phyloP scores from a whole-genome alignment of 768 basidiomycete genomes.

The Boletus pseudopeckii region DNA sequence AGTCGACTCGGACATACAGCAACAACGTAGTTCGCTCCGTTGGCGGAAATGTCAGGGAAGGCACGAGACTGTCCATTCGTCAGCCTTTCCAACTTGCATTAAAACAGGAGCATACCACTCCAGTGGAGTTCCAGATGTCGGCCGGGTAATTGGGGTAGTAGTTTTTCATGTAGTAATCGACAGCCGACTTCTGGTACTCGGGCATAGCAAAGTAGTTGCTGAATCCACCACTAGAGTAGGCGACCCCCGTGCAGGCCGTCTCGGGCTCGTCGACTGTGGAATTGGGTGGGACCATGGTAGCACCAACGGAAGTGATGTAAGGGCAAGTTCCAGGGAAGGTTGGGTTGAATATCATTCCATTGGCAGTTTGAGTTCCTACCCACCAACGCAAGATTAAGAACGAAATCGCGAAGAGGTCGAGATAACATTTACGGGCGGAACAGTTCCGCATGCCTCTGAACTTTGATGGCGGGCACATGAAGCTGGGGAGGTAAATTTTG shows the following conservation, averaged over 20 bases:
- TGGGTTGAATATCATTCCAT: slow-evolving; percentile 38
- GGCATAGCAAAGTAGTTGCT: slow-evolving; percentile 43
- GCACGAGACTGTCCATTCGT: slow-evolving; percentile 34
- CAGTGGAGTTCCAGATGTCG: slow-evolving; percentile 27
- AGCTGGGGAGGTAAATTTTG: neutral
- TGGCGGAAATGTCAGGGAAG: slow-evolving; percentile 37
- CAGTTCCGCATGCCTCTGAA: slow-evolving; percentile 37
- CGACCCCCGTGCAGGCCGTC: slow-evolving; percentile 27
- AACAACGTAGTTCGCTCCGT: slow-evolving; percentile 34
- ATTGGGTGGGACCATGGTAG: slow-evolving; percentile 41
- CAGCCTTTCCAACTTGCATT: slow-evolving; percentile 27
- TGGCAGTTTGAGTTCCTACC: slow-evolving; percentile 24
- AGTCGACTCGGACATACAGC: slow-evolving; percentile 10
- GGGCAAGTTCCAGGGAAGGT: slow-evolving; percentile 44
- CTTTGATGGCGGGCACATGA: slow-evolving; percentile 1
- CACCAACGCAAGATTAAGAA: neutral
- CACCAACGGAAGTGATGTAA: slow-evolving; percentile 46
- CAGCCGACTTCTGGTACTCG: slow-evolving; percentile 36
- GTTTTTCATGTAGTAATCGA: slow-evolving; percentile 30
- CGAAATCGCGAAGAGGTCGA: slow-evolving; percentile 27
- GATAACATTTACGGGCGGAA: slow-evolving; percentile 35
- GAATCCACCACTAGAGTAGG: slow-evolving; percentile 33
- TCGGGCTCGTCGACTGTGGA: slow-evolving; percentile 28
- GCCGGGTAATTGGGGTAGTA: slow-evolving; percentile 25
- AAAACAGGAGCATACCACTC: slow-evolving; percentile 13